Conservation (phyloP, 805 yeast species). For the Cyberlindnera meyerae region DNA sequence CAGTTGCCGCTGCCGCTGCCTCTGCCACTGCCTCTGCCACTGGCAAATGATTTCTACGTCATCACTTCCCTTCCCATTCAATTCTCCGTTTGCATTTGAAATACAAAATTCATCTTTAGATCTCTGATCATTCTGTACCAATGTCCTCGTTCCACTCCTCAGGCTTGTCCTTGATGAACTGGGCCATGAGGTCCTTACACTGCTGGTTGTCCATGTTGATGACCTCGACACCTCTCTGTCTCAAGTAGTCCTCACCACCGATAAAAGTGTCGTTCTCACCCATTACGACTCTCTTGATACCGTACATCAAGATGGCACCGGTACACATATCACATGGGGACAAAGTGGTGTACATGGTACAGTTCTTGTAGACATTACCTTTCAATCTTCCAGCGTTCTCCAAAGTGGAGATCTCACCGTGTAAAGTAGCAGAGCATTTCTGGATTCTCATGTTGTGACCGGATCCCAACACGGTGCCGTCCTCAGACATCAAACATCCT, state of each 20-base stretch:
- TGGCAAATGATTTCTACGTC: neutral
- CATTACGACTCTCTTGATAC: conserved; percentile 78
- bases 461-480: conserved; percentile 76
- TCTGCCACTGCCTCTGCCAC: conserved; percentile 10
- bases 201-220: conserved; percentile 52
- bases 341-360: conserved; percentile 85
- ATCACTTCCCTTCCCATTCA: neutral
- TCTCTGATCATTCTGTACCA: conserved; percentile 43
- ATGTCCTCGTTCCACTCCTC: conserved; percentile 79
- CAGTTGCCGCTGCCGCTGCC: conserved; percentile 11
- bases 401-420: conserved; percentile 87
- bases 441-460: conserved; percentile 93
- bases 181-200: conserved; percentile 68
- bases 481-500: conserved; percentile 65
- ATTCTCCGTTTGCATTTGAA: neutral
- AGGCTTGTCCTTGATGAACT: conserved; percentile 76
- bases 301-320: conserved; percentile 88
- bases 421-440: conserved; percentile 75
- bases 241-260: conserved; percentile 79
- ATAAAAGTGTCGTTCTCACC: conserved; percentile 82
- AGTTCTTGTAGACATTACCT: conserved; percentile 71
- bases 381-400: conserved; percentile 89
- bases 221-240: conserved; percentile 66
- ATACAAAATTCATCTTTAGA: too few species aligned
- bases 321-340: conserved; percentile 96